A percentile compares a stretch with the other conserved stretches of the same genome.
These are phyloP conservation scores for Coemansia sp. DNA, from an alignment of 192 early-diverging fungal genomes.

Conservation along the genomic window DNA sequence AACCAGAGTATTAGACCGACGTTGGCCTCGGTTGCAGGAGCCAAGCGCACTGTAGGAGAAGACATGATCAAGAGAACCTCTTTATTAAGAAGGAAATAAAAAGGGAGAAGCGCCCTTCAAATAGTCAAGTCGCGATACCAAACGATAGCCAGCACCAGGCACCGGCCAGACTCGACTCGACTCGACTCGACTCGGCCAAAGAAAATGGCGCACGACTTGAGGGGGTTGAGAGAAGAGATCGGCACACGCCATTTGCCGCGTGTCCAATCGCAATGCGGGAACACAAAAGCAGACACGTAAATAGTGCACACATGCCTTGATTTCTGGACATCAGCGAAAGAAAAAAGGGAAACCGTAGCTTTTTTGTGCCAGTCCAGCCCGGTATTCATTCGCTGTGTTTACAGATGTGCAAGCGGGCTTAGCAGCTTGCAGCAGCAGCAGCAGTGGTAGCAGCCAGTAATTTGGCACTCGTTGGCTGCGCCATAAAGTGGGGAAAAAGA, in stretches of 20 bases:
- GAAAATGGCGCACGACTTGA: neutral
- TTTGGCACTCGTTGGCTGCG: neutral
- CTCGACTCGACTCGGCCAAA: neutral
- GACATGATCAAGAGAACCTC: neutral
- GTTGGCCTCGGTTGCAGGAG: constrained; percentile 59
- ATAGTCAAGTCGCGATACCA: neutral
- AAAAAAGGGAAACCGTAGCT: neutral
- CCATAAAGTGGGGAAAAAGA: neutral
- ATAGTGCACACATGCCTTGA: neutral
- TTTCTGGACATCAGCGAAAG: neutral
- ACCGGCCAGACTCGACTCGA: neutral
- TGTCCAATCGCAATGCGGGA: neutral
- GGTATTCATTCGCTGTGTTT: neutral
- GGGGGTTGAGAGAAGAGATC: neutral
- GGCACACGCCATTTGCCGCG: neutral
- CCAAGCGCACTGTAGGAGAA: constrained; percentile 10
- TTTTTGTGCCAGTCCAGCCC: neutral
- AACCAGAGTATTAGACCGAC: constrained; percentile 65
- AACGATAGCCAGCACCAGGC: neutral
- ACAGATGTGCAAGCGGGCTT: neutral
- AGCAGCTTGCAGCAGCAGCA: no score
- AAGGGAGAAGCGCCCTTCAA: neutral
- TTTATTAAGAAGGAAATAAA: neutral
- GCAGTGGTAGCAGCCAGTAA: no score
- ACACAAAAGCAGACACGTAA: neutral